These are phyloP conservation scores for Candida tallmaniae DNA, from an alignment of 805 yeast genomes.

Conservation along the genomic window DNA sequence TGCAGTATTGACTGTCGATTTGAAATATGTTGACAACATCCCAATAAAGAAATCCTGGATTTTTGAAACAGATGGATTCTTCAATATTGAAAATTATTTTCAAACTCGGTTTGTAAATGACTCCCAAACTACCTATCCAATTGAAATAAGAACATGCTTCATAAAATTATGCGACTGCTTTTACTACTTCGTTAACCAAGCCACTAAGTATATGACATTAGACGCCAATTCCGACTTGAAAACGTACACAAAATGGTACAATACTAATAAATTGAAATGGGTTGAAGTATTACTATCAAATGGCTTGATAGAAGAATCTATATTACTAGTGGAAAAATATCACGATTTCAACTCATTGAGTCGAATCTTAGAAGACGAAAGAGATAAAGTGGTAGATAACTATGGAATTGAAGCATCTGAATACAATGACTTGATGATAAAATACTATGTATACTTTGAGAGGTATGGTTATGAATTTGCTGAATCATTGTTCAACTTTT, in stretches of 20 bases:
- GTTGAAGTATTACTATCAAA: constrained; percentile 49
- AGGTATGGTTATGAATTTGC: constrained; percentile 71
- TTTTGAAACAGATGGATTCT: constrained; percentile 35
- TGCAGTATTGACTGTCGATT: constrained; percentile 38
- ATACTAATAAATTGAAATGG: constrained; percentile 45
- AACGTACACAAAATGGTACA: constrained; percentile 30
- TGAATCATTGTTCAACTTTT: constrained; percentile 52
- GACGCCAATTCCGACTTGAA: constrained; percentile 19
- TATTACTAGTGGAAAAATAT: constrained; percentile 61
- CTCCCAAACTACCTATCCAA: constrained; percentile 12
- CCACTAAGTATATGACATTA: constrained; percentile 30
- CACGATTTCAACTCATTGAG: constrained; percentile 63
- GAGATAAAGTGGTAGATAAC: constrained; percentile 17
- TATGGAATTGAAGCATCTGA: constrained; percentile 14
- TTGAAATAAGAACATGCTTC: constrained; percentile 16
- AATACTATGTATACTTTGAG: constrained; percentile 50
- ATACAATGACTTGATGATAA: constrained; percentile 13
- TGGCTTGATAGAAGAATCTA: constrained; percentile 49
- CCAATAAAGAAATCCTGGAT: constrained; percentile 40
- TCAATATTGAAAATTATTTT: constrained; percentile 34
- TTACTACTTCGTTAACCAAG: constrained; percentile 31
- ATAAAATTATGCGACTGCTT: constrained; percentile 25
- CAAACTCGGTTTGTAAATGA: constrained; percentile 8
- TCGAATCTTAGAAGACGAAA: constrained; percentile 37
- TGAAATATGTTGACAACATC: constrained; percentile 23